phyloP scores from a whole-genome alignment of 768 basidiomycete species.

The Pleurotus cornucopiae region DNA sequence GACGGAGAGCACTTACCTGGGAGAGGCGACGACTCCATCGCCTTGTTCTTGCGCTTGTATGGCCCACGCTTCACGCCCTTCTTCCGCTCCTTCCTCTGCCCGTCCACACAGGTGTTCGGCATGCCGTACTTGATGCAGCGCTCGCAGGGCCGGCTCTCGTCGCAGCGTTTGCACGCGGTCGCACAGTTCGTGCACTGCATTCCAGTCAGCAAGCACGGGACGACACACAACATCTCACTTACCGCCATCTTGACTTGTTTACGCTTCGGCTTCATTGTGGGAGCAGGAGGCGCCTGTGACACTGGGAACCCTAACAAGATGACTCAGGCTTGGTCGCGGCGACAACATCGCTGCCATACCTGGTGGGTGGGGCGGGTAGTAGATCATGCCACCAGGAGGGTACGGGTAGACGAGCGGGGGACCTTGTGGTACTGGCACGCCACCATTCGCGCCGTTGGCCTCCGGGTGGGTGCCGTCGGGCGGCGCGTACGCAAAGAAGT shows the following conservation, averaged over 20 bases:
- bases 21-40: conserved; percentile 15
- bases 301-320: conserved; percentile 3
- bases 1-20: background rate
- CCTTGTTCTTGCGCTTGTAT: conserved; percentile 63
- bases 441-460: conserved; percentile 24
- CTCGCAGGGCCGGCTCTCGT: conserved; percentile 84
- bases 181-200: conserved; percentile 79
- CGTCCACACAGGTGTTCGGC: conserved; percentile 74
- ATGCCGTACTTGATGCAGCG: conserved; percentile 89
- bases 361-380: conserved; percentile 34
- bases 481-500: conserved; percentile 38
- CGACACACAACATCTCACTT: conserved; percentile 14
- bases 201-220: background rate
- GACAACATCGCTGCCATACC: conserved; percentile 20
- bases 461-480: conserved; percentile 33
- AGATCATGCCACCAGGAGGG: conserved; percentile 36
- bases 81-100: conserved; percentile 89
- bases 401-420: conserved; percentile 37
- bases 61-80: conserved; percentile 87
- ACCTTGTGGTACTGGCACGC: conserved; percentile 20
- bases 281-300: conserved; percentile 8
- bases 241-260: conserved; percentile 87
- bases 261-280: conserved; percentile 55
- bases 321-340: background rate
- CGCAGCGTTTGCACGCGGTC: conserved; percentile 84